These are phyloP conservation scores for Patellaria atrata DNA, from an alignment of 495 filamentous ascomycete species.

Conservation along the genomic window DNA sequence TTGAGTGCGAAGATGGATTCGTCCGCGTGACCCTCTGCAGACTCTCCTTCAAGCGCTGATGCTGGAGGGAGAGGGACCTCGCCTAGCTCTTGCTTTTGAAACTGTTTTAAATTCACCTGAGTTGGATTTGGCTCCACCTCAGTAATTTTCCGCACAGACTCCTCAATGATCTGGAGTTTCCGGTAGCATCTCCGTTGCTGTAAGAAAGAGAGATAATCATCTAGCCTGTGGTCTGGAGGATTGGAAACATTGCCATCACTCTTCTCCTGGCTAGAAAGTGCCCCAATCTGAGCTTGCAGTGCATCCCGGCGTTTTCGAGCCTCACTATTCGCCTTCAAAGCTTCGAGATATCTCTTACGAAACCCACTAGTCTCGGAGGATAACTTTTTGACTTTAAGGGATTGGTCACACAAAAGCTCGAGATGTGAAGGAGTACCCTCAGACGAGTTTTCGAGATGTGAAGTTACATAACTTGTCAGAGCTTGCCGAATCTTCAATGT, in stretches of 20 bases:
- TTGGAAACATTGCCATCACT: slow-evolving; percentile 5
- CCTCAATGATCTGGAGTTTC: slow-evolving; percentile 13
- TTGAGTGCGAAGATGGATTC: slow-evolving; percentile 11
- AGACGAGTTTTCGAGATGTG: slow-evolving; percentile 3
- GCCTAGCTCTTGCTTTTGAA: slow-evolving; percentile 10
- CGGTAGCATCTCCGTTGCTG: slow-evolving; percentile 12
- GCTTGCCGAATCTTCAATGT: slow-evolving; percentile 15
- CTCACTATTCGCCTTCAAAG: slow-evolving; percentile 14
- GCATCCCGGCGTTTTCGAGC: slow-evolving; percentile 17
- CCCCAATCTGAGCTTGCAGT: slow-evolving; percentile 15
- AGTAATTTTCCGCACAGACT: slow-evolving; percentile 13
- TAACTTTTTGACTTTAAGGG: slow-evolving; percentile 1
- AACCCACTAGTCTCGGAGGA: slow-evolving; percentile 8
- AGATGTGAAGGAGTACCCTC: slow-evolving; percentile 5
- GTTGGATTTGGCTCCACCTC: slow-evolving; percentile 3
- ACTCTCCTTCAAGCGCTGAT: slow-evolving; percentile 8
- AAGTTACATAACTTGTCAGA: slow-evolving; percentile 15
- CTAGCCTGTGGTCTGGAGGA: slow-evolving; percentile 1
- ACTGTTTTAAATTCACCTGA: slow-evolving; percentile 5
- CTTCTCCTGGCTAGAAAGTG: no score
- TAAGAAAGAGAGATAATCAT: slow-evolving; percentile 11
- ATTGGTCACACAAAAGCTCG: background rate
- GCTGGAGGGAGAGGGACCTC: slow-evolving; percentile 14
- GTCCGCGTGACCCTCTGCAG: slow-evolving; percentile 1
- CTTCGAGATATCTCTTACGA: slow-evolving; percentile 17